These are phyloP conservation scores for Trametes versicolor DNA, from an alignment of 1,284 basidiomycete species.

Conservation along the genomic window DNA sequence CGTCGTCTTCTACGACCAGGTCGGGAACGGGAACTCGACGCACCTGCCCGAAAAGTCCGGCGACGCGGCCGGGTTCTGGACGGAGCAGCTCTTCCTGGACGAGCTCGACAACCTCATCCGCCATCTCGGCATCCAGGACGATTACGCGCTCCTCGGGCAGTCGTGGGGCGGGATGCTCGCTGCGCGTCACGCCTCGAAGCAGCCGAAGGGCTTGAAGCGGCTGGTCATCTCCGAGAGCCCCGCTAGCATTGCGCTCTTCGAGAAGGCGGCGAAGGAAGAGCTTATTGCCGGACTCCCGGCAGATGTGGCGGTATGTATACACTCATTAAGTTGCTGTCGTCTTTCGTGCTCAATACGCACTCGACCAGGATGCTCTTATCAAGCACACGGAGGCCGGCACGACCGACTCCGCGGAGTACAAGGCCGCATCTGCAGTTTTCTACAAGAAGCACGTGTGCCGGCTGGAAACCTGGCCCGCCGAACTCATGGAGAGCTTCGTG, in stretches of 20 bases:
- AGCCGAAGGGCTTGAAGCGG: conserved; percentile 51
- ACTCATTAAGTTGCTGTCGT: background rate
- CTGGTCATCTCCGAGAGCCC: conserved; percentile 51
- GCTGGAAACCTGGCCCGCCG: conserved; percentile 55
- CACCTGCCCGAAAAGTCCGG: conserved; percentile 49
- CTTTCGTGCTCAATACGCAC: background rate
- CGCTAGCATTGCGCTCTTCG: conserved; percentile 45
- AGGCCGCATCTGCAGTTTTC: conserved; percentile 54
- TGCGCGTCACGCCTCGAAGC: conserved; percentile 41
- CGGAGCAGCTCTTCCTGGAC: conserved; percentile 56
- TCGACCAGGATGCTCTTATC: conserved; percentile 47
- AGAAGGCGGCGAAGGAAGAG: conserved; percentile 42
- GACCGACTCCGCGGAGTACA: conserved; percentile 55
- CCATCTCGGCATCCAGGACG: conserved; percentile 49
- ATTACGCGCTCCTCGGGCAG: conserved; percentile 57
- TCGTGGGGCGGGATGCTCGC: conserved; percentile 64
- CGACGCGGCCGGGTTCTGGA: conserved; percentile 52
- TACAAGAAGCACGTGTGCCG: conserved; percentile 57
- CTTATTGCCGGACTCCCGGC: conserved; percentile 28
- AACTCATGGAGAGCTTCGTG: conserved; percentile 41
- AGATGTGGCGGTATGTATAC: background rate
- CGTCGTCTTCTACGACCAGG: conserved; percentile 61
- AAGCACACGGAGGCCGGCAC: conserved; percentile 60
- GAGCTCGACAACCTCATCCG: conserved; percentile 57
- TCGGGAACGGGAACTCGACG: conserved; percentile 57